A percentile compares a stretch with the other conserved stretches of the same genome.
Conservation (phyloP, 352 stramenopile genomes). For the Globisporangium yorkense region DNA sequence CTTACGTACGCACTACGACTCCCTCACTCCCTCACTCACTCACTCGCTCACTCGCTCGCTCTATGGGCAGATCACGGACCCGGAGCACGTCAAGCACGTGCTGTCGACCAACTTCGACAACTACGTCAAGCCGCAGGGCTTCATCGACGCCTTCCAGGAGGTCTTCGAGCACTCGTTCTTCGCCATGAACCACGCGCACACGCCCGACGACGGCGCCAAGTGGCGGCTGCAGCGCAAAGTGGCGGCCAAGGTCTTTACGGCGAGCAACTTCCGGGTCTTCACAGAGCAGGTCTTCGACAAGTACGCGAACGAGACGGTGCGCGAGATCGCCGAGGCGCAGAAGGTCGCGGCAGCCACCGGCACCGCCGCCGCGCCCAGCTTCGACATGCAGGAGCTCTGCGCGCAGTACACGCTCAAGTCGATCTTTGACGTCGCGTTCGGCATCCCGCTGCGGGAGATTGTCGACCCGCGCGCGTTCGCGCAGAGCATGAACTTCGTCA, state of each 20-base stretch:
- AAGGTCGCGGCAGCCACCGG: neutral
- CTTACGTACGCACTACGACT: neutral
- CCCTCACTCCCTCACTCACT: neutral
- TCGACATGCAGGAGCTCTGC: constrained; percentile 45
- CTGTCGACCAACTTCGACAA: constrained; percentile 58
- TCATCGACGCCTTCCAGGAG: constrained; percentile 59
- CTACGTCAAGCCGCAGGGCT: constrained; percentile 68
- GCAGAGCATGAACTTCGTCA: constrained; percentile 44
- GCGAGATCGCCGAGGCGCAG: constrained; percentile 8
- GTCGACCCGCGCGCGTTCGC: constrained; percentile 24
- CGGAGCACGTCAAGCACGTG: constrained; percentile 61
- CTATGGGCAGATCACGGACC: constrained; percentile 32
- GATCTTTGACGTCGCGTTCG: constrained; percentile 59
- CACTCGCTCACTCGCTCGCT: neutral
- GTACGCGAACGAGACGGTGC: constrained; percentile 26
- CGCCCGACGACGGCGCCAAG: constrained; percentile 39
- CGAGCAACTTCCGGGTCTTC: constrained; percentile 42
- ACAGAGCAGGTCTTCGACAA: constrained; percentile 41
- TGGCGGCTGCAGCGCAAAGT: constrained; percentile 79
- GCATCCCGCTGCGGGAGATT: constrained; percentile 25
- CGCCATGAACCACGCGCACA: constrained; percentile 53
- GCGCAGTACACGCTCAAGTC: constrained; percentile 43
- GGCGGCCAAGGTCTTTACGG: constrained; percentile 86
- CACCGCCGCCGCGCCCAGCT: constrained; percentile 15
- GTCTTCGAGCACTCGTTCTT: constrained; percentile 74